phyloP scores from a whole-genome alignment of 331 rosid species.

The Saraca asoca region DNA sequence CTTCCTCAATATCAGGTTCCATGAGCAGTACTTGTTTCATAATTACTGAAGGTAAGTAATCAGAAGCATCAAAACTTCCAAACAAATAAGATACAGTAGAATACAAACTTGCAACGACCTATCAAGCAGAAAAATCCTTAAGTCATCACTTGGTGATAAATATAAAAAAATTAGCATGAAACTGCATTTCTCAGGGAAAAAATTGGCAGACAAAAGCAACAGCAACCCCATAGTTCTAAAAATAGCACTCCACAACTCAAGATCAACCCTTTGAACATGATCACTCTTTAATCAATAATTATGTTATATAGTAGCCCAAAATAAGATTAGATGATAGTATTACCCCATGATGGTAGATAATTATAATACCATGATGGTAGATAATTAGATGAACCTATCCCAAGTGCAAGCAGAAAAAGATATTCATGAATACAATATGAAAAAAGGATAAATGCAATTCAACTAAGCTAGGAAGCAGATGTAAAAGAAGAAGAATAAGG shows the following conservation, averaged over 20 bases:
- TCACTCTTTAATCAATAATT: too few species aligned
- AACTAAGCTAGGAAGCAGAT: slow-evolving; percentile 21
- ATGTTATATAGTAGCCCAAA: too few species aligned
- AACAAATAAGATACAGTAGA: slow-evolving; percentile 48
- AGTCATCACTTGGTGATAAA: slow-evolving; percentile 33
- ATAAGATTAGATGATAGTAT: too few species aligned
- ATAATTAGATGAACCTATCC: too few species aligned
- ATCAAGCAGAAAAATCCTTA: slow-evolving; percentile 40
- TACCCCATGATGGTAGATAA: too few species aligned
- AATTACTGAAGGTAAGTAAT: slow-evolving; percentile 43
- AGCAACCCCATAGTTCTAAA: too few species aligned
- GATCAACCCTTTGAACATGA: too few species aligned
- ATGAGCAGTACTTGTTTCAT: slow-evolving; percentile 42
- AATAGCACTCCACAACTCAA: too few species aligned
- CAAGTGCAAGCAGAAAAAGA: too few species aligned
- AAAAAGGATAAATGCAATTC: slow-evolving; percentile 24
- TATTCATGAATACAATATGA: slow-evolving; percentile 14
- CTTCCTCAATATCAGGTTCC: slow-evolving; percentile 44
- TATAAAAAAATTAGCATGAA: slow-evolving; percentile 18
- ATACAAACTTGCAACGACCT: slow-evolving; percentile 62
- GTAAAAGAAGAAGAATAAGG: not conserved
- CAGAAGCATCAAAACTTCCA: slow-evolving; percentile 41
- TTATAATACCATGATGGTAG: too few species aligned
- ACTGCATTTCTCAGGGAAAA: not conserved
- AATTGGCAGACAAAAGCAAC: too few species aligned